Evolutionary conservation across 805 yeast genomes (phyloP).

Genomic region (Zygotorulaspora chibaensis): DNA sequence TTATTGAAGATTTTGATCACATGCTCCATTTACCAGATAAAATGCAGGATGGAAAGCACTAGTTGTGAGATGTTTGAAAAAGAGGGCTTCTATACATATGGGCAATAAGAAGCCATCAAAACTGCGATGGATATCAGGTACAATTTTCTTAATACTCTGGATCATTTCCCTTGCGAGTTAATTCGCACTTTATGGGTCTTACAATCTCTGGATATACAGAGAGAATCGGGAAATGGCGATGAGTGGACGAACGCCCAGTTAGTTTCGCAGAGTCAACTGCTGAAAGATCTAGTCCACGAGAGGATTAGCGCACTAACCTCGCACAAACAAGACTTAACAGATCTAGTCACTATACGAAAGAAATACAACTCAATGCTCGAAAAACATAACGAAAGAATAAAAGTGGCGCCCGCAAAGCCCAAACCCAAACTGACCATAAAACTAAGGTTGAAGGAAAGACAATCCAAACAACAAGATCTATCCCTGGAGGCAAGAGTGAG

Average conservation of each 20-base stretch:
- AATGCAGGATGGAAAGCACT: no score
- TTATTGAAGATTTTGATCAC: no score
- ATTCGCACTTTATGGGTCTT: constrained; percentile 41
- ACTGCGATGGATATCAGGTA: constrained; percentile 35
- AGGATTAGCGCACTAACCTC: constrained; percentile 7
- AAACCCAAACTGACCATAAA: constrained; percentile 15
- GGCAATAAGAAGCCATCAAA: neutral
- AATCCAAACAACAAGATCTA: neutral
- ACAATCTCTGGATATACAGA: constrained; percentile 34
- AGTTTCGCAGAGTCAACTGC: constrained; percentile 13
- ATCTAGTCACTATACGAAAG: constrained; percentile 8
- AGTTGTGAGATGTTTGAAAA: neutral
- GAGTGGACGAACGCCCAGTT: constrained; percentile 10
- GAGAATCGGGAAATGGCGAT: constrained; percentile 6
- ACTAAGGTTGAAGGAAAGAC: constrained; percentile 7
- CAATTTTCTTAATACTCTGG: constrained; percentile 37
- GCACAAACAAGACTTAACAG: constrained; percentile 10
- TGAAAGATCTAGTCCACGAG: constrained; percentile 14
- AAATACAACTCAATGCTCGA: constrained; percentile 4
- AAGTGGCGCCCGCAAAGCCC: constrained; percentile 1
- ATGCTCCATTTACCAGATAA: no score
- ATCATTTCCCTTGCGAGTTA: constrained; percentile 43
- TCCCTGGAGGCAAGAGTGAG: neutral
- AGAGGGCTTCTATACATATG: neutral
- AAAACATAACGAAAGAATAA: constrained; percentile 7